Percentiles rank a stretch among this genome's conserved stretches.
phyloP scores from a whole-genome alignment of 140 eudicot genomes.

The Anethum foeniculum region DNA sequence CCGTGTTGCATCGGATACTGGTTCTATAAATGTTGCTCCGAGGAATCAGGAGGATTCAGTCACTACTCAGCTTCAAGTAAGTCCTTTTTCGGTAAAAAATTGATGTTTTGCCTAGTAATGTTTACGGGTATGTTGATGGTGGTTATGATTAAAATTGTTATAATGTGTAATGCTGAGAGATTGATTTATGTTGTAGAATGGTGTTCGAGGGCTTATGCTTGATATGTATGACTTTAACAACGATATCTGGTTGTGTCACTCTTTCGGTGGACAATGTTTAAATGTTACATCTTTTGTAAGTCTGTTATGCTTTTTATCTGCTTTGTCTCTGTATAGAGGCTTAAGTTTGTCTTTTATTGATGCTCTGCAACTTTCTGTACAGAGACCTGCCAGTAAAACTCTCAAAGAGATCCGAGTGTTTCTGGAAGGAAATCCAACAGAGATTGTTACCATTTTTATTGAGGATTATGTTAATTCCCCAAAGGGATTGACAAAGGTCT shows the following conservation, averaged over 20 bases:
- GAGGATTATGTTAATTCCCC: slow-evolving; percentile 73
- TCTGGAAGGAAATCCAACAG: slow-evolving; percentile 63
- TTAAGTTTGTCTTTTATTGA: background rate
- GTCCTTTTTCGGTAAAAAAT: background rate
- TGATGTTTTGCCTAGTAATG: background rate
- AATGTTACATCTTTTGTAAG: slow-evolving; percentile 87
- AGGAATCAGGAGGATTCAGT: slow-evolving; percentile 81
- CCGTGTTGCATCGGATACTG: slow-evolving; percentile 54
- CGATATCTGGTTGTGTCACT: slow-evolving; percentile 89
- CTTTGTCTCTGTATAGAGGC: background rate
- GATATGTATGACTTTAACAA: slow-evolving; percentile 91
- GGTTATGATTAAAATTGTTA: background rate
- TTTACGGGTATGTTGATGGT: background rate
- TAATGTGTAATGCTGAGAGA: background rate
- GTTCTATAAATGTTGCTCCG: slow-evolving; percentile 52
- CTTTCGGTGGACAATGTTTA: slow-evolving; percentile 64
- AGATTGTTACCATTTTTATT: slow-evolving; percentile 76
- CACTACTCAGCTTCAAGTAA: slow-evolving; percentile 59
- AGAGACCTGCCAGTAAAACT: slow-evolving; percentile 86
- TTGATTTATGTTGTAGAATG: slow-evolving; percentile 52
- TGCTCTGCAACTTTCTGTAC: slow-evolving; percentile 8
- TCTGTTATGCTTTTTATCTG: background rate
- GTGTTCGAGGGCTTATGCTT: slow-evolving; percentile 97
- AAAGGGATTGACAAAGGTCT: slow-evolving; percentile 61
- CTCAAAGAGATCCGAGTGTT: slow-evolving; percentile 57